A percentile compares a stretch with the other conserved stretches of the same genome.
These are phyloP conservation scores for Elaeis oleifera DNA, from an alignment of 202 grass and related monocot genomes.

Conservation along the genomic window DNA sequence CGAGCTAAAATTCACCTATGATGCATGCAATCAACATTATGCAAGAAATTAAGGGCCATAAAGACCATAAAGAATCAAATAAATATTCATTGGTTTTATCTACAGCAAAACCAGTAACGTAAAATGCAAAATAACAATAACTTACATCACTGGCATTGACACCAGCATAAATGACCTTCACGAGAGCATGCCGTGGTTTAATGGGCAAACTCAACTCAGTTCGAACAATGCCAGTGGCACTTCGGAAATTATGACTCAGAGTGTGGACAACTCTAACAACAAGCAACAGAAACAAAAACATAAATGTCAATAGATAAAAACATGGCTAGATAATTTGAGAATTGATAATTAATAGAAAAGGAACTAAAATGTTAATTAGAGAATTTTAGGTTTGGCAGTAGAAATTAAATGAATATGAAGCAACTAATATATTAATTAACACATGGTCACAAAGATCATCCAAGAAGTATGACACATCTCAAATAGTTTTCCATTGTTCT, in stretches of 20 bases:
- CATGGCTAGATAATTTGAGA: neutral
- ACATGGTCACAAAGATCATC: too few relatives aligned
- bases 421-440: too few relatives aligned
- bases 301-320: neutral
- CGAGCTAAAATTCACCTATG: conserved; percentile 93
- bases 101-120: neutral
- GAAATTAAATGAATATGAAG: too few relatives aligned
- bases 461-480: too few relatives aligned
- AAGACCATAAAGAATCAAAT: too few relatives aligned
- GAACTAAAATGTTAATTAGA: too few relatives aligned
- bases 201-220: conserved; percentile 64
- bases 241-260: conserved; percentile 79
- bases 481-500: too few relatives aligned
- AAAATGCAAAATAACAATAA: conserved; percentile 19
- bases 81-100: too few relatives aligned
- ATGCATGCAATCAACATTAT: conserved; percentile 14
- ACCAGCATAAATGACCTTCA: conserved; percentile 97
- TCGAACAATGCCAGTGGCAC: conserved; percentile 68
- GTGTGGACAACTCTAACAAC: conserved; percentile 83
- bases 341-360: too few relatives aligned
- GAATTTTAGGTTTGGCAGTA: too few relatives aligned
- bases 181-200: conserved; percentile 54
- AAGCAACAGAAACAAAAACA: neutral
- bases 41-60: neutral
- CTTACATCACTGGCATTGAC: conserved; percentile 99